Evolutionary conservation across 2,329 filamentous ascomycete genomes (phyloP).

Genomic region (Immersiporthe knoxdaviesiana): DNA sequence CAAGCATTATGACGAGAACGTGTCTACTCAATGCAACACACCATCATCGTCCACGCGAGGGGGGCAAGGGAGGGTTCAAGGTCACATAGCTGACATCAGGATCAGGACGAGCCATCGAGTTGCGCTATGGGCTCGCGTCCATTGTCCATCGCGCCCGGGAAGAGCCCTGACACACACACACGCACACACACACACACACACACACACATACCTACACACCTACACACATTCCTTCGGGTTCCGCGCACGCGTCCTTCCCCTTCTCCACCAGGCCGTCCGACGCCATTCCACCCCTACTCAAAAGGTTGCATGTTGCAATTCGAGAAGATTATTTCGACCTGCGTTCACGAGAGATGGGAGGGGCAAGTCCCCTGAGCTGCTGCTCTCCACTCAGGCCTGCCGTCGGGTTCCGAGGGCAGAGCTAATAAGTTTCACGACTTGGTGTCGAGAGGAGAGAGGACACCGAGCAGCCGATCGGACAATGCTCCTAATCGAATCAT

Average conservation of each 20-base stretch:
- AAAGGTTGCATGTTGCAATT: slow-evolving; percentile 11
- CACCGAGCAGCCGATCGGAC: slow-evolving; percentile 2
- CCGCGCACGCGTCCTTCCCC: slow-evolving; percentile 14
- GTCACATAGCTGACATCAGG: slow-evolving; percentile 4
- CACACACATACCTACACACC: background rate
- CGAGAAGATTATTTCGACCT: background rate
- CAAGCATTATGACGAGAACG: background rate
- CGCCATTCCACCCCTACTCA: background rate
- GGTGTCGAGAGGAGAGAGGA: background rate
- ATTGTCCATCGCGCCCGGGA: background rate
- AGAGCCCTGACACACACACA: background rate
- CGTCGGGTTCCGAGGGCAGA: slow-evolving; percentile 19
- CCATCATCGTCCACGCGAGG: background rate
- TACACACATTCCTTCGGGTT: slow-evolving; percentile 5
- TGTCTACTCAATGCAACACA: background rate
- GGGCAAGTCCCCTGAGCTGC: background rate
- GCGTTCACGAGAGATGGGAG: background rate
- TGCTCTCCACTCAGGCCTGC: background rate
- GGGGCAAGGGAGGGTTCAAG: background rate
- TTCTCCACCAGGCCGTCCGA: background rate
- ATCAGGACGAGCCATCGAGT: background rate
- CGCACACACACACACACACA: background rate
- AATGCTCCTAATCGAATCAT: background rate
- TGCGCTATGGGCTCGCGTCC: background rate
- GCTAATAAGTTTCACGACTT: slow-evolving; percentile 2